Conservation (phyloP, 305 asterid genomes). For the Fraxinus dipetala region DNA sequence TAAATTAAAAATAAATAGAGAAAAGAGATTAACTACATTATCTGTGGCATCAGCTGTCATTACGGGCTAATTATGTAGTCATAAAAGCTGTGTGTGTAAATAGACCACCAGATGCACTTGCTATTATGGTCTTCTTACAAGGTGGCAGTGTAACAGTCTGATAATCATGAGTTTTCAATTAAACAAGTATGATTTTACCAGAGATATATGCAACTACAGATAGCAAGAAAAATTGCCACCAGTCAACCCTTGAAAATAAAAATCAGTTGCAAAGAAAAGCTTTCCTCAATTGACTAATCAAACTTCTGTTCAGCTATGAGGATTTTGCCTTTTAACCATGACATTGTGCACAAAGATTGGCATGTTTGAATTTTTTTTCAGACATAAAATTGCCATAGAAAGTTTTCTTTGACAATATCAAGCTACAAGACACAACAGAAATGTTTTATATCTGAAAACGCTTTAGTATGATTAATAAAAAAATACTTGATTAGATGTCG, state of each 20-base stretch:
- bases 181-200: neutral
- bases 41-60: neutral
- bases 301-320: conserved; percentile 18
- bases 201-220: conserved; percentile 16
- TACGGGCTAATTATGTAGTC: neutral
- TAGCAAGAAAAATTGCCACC: conserved; percentile 15
- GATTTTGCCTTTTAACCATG: neutral
- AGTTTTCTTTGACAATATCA: neutral
- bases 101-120: neutral
- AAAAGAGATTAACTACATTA: conserved; percentile 11
- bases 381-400: neutral
- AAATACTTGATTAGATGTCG: neutral
- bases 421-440: conserved; percentile 2
- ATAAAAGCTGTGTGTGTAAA: neutral
- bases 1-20: conserved; percentile 4
- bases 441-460: conserved; percentile 1
- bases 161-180: neutral
- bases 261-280: neutral
- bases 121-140: neutral
- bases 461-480: neutral
- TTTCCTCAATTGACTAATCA: conserved; percentile 7
- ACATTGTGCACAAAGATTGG: neutral
- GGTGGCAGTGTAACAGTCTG: neutral
- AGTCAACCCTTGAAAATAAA: neutral
- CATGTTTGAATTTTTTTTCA: neutral